Conservation (phyloP, 2,329 filamentous ascomycete genomes). For the Fusarium sp. region DNA sequence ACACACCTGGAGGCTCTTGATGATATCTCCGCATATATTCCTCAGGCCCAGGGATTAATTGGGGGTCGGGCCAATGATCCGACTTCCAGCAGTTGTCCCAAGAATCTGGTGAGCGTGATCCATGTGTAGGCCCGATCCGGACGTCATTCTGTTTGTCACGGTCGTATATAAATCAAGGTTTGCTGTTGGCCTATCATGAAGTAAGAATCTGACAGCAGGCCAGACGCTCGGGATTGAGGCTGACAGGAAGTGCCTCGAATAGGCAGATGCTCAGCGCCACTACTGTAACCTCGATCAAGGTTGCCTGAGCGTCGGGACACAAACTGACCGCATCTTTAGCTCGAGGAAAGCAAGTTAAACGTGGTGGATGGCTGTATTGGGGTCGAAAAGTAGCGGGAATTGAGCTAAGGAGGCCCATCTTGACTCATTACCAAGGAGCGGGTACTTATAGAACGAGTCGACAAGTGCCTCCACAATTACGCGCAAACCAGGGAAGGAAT, state of each 20-base stretch:
- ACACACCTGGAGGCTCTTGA: constrained; percentile 4
- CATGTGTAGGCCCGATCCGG: constrained; percentile 24
- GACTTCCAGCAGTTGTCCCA: not conserved
- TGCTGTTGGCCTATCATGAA: constrained; percentile 23
- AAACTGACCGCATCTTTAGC: constrained; percentile 19
- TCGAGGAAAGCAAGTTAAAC: constrained; percentile 1
- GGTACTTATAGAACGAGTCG: constrained; percentile 13
- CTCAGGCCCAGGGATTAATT: constrained; percentile 11
- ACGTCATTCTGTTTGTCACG: constrained; percentile 24
- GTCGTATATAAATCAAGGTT: constrained; percentile 14
- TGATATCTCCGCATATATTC: constrained; percentile 14
- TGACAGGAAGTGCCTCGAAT: constrained; percentile 23
- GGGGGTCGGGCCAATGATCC: constrained; percentile 16
- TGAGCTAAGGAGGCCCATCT: constrained; percentile 14
- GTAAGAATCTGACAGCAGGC: constrained; percentile 38
- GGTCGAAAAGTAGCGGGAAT: constrained; percentile 21
- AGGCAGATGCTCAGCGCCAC: constrained; percentile 25
- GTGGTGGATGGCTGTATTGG: constrained; percentile 3
- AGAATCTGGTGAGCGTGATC: constrained; percentile 32
- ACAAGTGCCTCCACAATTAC: constrained; percentile 5
- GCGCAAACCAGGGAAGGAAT: constrained; percentile 16
- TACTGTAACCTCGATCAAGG: constrained; percentile 15
- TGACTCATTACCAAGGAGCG: constrained; percentile 25
- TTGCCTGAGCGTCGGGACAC: constrained; percentile 9
- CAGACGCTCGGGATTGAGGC: constrained; percentile 32